Conservation (phyloP, 78 protist genomes). For the Isochrysis galbana region DNA sequence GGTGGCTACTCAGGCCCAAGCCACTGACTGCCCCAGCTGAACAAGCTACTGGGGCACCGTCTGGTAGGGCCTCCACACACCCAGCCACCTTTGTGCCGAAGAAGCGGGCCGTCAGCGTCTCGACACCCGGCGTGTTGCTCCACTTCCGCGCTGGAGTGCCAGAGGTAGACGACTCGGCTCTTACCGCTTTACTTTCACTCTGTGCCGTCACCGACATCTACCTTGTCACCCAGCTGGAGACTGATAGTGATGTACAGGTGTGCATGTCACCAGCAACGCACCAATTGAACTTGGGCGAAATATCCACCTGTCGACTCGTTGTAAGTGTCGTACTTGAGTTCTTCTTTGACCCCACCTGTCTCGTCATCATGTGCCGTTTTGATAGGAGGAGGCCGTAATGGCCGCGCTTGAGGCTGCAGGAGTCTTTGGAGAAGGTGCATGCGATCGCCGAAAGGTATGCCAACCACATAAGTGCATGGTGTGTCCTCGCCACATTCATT, state of each 20-base stretch:
- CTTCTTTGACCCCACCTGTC: no score
- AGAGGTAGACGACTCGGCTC: neutral
- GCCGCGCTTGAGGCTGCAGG: neutral
- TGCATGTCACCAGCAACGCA: no score
- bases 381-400: neutral
- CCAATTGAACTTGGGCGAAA: no score
- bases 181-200: neutral
- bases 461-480: no score
- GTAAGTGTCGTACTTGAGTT: no score
- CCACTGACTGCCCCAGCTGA: neutral
- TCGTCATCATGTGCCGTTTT: no score
- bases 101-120: neutral
- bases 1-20: neutral
- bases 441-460: neutral
- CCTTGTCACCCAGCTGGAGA: neutral
- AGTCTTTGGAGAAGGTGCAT: neutral
- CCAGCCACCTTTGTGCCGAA: no score
- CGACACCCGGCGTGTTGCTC: neutral
- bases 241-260: neutral
- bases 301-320: no score
- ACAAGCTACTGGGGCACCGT: neutral
- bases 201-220: neutral
- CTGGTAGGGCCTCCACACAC: neutral
- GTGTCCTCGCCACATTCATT: no score
- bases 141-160: neutral